phyloP scores from a whole-genome alignment of 441 rosid genomes.

The Arabidopsis hybrid region DNA sequence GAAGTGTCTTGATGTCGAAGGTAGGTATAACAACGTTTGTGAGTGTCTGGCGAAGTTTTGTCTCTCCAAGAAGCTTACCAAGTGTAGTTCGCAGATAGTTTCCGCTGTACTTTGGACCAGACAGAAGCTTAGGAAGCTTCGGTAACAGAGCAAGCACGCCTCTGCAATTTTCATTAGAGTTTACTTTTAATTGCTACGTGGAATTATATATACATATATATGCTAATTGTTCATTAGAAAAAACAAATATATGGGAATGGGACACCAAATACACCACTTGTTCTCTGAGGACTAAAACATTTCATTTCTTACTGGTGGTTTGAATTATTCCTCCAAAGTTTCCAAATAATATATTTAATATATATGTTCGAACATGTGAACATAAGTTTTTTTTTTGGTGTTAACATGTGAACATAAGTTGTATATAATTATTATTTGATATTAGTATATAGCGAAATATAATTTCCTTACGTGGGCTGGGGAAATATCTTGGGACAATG shows the following conservation, averaged over 20 bases:
- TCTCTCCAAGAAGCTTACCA: conserved; percentile 49
- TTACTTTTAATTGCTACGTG: conserved; percentile 16
- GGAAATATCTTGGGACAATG: conserved; percentile 62
- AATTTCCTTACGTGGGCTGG: conserved; percentile 44
- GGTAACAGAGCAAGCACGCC: conserved; percentile 29
- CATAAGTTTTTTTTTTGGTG: too few species aligned
- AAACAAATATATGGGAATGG: neutral
- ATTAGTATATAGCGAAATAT: neutral
- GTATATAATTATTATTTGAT: too few species aligned
- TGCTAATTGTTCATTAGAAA: neutral
- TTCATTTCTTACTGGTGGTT: neutral
- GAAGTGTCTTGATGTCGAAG: conserved; percentile 77
- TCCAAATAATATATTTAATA: neutral
- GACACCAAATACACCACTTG: neutral
- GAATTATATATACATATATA: neutral
- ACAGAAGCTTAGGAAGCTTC: conserved; percentile 38
- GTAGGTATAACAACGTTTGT: conserved; percentile 82
- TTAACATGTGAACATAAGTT: too few species aligned
- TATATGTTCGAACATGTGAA: too few species aligned
- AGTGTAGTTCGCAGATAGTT: conserved; percentile 53
- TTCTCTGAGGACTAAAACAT: neutral
- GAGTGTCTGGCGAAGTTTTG: conserved; percentile 61
- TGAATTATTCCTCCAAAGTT: too few species aligned
- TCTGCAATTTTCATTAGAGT: conserved; percentile 35
- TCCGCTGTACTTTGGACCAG: conserved; percentile 77